Conservation (phyloP, 2,329 filamentous ascomycete genomes). For the Trichoderma koningii region DNA sequence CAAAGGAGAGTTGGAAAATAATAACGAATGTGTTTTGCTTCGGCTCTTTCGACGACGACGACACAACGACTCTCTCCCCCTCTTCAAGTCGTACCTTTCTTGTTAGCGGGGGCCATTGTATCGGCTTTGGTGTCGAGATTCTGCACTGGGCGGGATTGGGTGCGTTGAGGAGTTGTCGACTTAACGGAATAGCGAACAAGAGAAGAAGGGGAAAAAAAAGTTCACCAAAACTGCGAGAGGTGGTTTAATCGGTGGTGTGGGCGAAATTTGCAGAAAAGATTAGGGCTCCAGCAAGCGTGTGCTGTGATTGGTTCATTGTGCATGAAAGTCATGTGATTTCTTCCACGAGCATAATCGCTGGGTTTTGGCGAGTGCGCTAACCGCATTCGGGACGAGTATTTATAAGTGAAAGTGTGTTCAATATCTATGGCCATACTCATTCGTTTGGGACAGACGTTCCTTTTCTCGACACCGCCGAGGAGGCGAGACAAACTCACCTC, state of each 20-base stretch:
- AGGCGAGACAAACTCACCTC: not conserved
- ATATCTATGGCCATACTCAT: slow-evolving; percentile 8
- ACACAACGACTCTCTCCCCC: not conserved
- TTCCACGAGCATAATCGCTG: not conserved
- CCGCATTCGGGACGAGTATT: slow-evolving; percentile 13
- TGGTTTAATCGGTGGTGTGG: slow-evolving; percentile 30
- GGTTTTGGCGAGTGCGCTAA: slow-evolving; percentile 7
- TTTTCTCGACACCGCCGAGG: slow-evolving; percentile 10
- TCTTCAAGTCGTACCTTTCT: slow-evolving; percentile 52
- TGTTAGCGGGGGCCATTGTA: slow-evolving; percentile 42
- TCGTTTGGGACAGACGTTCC: slow-evolving; percentile 1
- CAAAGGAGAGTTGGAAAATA: not conserved
- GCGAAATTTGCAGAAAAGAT: slow-evolving; percentile 30
- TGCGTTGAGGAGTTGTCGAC: slow-evolving; percentile 26
- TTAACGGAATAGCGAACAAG: slow-evolving; percentile 22
- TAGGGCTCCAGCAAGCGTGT: slow-evolving; percentile 33
- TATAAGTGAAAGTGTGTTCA: slow-evolving; percentile 20
- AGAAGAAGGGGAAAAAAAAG: slow-evolving; percentile 3
- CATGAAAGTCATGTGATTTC: slow-evolving; percentile 27
- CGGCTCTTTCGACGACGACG: slow-evolving; percentile 17
- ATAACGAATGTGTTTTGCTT: not conserved
- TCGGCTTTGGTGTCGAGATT: slow-evolving; percentile 25
- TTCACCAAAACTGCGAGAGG: slow-evolving; percentile 1
- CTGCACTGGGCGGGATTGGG: slow-evolving; percentile 21
- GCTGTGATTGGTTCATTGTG: slow-evolving; percentile 23